phyloP scores from a whole-genome alignment of 2,329 filamentous ascomycete genomes.

The Aspergillus fijiensis region DNA sequence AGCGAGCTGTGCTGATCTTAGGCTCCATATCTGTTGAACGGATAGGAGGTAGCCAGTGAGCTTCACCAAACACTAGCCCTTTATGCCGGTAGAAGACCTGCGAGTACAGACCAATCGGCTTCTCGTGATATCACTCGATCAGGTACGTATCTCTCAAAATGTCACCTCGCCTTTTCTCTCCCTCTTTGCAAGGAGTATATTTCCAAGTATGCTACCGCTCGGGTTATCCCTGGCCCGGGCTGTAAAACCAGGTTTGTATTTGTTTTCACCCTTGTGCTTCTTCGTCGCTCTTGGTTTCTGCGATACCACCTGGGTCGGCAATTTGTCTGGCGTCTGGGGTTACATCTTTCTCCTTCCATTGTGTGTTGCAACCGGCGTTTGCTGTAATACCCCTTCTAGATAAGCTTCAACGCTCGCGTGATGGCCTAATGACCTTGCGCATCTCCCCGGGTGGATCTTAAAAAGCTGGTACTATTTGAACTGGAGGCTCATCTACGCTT shows the following conservation, averaged over 20 bases:
- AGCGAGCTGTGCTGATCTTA: neutral
- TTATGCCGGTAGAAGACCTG: neutral
- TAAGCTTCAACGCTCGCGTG: constrained; percentile 2
- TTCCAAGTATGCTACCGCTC: constrained; percentile 6
- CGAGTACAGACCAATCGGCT: neutral
- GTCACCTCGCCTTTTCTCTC: neutral
- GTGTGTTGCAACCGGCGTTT: constrained; percentile 6
- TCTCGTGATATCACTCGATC: neutral
- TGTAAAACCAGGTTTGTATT: constrained; percentile 23
- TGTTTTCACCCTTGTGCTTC: neutral
- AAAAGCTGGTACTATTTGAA: neutral
- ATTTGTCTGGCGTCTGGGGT: neutral
- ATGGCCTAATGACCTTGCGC: neutral
- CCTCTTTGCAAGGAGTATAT: constrained; percentile 5
- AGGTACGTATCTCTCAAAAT: constrained; percentile 21
- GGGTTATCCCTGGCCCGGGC: constrained; percentile 1
- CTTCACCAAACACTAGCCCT: neutral
- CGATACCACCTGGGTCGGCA: constrained; percentile 17
- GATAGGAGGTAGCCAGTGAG: neutral
- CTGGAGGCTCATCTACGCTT: neutral
- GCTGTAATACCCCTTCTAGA: constrained; percentile 1
- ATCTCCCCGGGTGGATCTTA: neutral
- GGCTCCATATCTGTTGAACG: neutral
- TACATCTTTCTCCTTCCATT: neutral
- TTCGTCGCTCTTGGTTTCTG: constrained; percentile 6